Evolutionary conservation across 1,284 basidiomycete species (phyloP).

Genomic region (Moesziomyces globuligerus): DNA sequence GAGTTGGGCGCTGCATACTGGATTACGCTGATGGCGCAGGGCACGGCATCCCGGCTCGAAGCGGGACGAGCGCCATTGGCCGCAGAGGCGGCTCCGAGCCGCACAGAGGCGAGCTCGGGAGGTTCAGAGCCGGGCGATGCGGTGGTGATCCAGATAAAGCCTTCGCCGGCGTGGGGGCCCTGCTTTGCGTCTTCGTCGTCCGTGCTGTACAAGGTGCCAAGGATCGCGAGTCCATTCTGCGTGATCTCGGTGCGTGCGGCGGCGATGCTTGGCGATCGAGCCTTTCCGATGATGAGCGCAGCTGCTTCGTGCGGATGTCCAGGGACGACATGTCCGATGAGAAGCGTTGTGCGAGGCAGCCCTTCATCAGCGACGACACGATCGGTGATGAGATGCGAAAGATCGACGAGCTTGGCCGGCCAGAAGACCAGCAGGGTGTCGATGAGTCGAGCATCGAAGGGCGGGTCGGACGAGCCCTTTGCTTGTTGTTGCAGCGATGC

Average conservation of each 20-base stretch:
- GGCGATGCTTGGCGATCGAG: neutral
- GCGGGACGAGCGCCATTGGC: neutral
- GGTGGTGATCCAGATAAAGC: conserved; percentile 11
- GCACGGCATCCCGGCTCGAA: neutral
- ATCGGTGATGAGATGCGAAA: conserved; percentile 1
- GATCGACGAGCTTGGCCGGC: conserved; percentile 26
- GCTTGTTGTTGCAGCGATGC: neutral
- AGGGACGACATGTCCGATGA: conserved; percentile 12
- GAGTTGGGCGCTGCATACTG: conserved; percentile 72
- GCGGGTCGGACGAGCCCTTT: too few species aligned
- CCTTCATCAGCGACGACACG: neutral
- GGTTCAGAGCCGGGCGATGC: neutral
- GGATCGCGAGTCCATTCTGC: conserved; percentile 3
- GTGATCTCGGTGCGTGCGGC: neutral
- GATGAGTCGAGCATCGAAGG: conserved; percentile 2
- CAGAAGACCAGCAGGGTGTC: conserved; percentile 40
- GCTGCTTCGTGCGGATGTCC: conserved; percentile 25
- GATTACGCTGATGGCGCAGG: conserved; percentile 56
- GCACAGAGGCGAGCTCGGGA: conserved; percentile 11
- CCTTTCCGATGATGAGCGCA: conserved; percentile 23
- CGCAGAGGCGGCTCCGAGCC: neutral
- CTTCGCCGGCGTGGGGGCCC: too few species aligned
- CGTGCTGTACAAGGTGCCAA: conserved; percentile 3
- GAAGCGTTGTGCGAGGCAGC: neutral
- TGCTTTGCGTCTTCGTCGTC: neutral